These are phyloP conservation scores for Ballota nigra DNA, from an alignment of 257 asterid genomes.

Conservation along the genomic window DNA sequence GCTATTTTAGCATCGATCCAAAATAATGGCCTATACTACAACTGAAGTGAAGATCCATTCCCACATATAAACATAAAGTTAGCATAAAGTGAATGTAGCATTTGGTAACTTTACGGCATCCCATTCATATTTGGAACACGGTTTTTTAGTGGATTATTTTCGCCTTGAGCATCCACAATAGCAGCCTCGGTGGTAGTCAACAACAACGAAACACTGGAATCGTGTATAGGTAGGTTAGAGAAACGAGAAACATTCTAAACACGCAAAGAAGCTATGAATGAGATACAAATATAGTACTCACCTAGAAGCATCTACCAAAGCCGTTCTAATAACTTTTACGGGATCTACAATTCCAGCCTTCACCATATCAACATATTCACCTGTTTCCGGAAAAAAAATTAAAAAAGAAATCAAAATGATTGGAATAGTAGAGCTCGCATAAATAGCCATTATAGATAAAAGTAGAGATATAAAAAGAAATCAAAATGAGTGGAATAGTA, in stretches of 20 bases:
- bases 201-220: conserved; percentile 60
- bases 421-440: neutral
- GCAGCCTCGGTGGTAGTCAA: conserved; percentile 75
- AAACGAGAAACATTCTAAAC: neutral
- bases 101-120: conserved; percentile 21
- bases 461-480: too few relatives aligned
- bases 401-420: neutral
- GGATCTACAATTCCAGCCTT: conserved; percentile 84
- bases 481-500: neutral
- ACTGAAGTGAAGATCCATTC: neutral
- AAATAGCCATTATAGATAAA: neutral
- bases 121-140: conserved; percentile 60
- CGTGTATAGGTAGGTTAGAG: neutral
- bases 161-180: conserved; percentile 52
- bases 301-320: conserved; percentile 80
- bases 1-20: neutral
- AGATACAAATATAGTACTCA: conserved; percentile 28
- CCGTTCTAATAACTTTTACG: conserved; percentile 75
- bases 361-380: conserved; percentile 72
- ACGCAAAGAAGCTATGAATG: neutral
- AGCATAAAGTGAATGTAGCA: conserved; percentile 2
- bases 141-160: conserved; percentile 45
- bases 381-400: conserved; percentile 30
- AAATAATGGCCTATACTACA: neutral
- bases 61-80: neutral